Percentiles rank a stretch among this genome's conserved stretches.
Evolutionary conservation across 495 filamentous ascomycete genomes (phyloP).

Genomic region (Hypoxylon trugodes): DNA sequence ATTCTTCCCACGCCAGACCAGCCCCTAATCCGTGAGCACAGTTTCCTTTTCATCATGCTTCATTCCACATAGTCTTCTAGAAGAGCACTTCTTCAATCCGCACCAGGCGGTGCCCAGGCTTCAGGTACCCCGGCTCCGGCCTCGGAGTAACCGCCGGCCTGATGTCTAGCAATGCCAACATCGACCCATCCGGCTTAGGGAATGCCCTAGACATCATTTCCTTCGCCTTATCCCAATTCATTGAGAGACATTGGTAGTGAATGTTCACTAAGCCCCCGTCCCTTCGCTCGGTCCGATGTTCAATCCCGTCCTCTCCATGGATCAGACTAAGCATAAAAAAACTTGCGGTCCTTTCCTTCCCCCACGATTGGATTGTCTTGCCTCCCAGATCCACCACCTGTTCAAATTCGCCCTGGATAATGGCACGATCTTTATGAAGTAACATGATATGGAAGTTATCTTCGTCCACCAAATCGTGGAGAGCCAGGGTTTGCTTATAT

Average conservation of each 20-base stretch:
- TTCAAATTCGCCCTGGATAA: background rate
- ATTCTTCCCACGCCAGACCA: no score
- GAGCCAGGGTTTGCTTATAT: background rate
- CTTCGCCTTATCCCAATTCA: slow-evolving; percentile 8
- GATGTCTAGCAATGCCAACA: background rate
- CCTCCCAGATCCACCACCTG: background rate
- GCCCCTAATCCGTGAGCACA: no score
- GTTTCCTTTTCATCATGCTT: no score
- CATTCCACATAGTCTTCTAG: no score
- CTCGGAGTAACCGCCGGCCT: background rate
- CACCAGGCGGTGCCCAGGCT: background rate
- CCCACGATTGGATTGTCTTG: background rate
- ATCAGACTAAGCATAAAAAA: no score
- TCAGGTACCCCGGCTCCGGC: background rate
- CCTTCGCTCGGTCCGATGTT: background rate
- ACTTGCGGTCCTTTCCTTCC: no score
- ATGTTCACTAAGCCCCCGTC: background rate
- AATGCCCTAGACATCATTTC: background rate
- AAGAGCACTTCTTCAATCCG: no score
- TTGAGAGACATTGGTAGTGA: background rate
- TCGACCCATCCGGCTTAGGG: background rate
- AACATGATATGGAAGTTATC: background rate
- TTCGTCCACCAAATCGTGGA: slow-evolving; percentile 5
- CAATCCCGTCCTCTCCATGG: no score
- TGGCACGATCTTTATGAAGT: background rate